Evolutionary conservation across 139 green algal genomes (phyloP).

Genomic region (Chlamydomonas schloesseri): DNA sequence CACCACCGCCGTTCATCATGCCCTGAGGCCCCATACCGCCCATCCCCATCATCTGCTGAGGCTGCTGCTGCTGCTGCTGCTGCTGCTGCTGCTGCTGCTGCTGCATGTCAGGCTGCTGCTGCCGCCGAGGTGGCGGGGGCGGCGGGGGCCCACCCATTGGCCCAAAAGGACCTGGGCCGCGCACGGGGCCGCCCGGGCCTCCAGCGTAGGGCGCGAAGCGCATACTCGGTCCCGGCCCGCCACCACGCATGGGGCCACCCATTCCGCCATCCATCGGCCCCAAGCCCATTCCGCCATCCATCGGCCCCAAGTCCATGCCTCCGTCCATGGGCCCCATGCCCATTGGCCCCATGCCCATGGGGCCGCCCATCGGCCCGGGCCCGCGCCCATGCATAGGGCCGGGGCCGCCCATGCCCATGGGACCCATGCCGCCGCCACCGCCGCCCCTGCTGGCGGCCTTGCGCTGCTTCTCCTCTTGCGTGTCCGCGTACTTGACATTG

Average conservation of each 20-base stretch:
- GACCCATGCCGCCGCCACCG: not conserved
- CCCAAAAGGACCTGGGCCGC: not conserved
- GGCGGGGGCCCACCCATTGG: not conserved
- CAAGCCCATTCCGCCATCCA: not conserved
- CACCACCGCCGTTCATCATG: not conserved
- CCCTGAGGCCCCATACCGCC: not conserved
- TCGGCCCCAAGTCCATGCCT: not conserved
- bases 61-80: not conserved
- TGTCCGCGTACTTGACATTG: slow-evolving; percentile 40
- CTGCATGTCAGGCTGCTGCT: not conserved
- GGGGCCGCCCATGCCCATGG: not conserved
- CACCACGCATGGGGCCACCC: too few species aligned
- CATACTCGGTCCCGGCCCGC: not conserved
- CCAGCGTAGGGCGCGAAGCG: not conserved
- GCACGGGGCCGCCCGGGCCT: too few species aligned
- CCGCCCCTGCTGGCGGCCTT: not conserved
- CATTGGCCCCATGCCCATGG: not conserved
- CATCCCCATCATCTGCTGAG: not conserved
- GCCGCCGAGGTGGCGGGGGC: not conserved
- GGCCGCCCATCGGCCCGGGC: not conserved
- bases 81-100: not conserved
- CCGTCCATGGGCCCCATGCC: not conserved
- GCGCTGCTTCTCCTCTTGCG: slow-evolving; percentile 11
- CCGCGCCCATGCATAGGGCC: not conserved
- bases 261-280: too few species aligned